Evolutionary conservation across 2,329 filamentous ascomycete species (phyloP).

Genomic region (Fusarium sp.): DNA sequence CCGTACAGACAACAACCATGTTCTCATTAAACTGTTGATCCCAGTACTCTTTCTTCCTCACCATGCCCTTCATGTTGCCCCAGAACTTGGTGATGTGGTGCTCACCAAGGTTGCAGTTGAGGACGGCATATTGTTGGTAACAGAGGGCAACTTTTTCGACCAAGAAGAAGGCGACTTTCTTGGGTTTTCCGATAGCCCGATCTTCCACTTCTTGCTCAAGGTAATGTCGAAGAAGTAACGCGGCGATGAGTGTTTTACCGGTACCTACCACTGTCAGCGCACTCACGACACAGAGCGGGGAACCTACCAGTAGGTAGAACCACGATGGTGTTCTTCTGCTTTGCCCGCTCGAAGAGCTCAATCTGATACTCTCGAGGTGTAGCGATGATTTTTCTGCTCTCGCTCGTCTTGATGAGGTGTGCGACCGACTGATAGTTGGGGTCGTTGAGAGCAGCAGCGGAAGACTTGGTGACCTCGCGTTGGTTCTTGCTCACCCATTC

Average conservation of each 20-base stretch:
- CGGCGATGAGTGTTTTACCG: conserved; percentile 96
- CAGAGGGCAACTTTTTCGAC: conserved; percentile 90
- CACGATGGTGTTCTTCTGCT: conserved; percentile 84
- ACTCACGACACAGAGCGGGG: rapidly evolving
- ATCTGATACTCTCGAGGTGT: conserved; percentile 89
- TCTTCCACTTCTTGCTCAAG: conserved; percentile 79
- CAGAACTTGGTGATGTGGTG: conserved; percentile 76
- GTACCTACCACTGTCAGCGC: conserved; percentile 63
- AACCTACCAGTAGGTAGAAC: conserved; percentile 83
- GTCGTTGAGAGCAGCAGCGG: conserved; percentile 40
- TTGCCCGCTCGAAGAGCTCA: conserved; percentile 89
- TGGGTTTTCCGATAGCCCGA: conserved; percentile 65
- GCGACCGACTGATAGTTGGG: conserved; percentile 45
- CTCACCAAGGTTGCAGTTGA: conserved; percentile 77
- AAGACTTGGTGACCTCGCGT: conserved; percentile 46
- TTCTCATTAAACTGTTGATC: conserved; percentile 64
- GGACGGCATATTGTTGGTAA: conserved; percentile 84
- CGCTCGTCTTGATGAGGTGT: conserved; percentile 48
- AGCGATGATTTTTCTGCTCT: conserved; percentile 67
- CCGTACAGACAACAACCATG: conserved; percentile 91
- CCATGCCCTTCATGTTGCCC: conserved; percentile 67
- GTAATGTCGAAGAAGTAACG: conserved; percentile 77
- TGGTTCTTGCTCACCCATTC: conserved; percentile 52
- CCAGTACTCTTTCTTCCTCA: conserved; percentile 58
- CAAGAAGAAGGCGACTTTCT: conserved; percentile 82